phyloP scores from a whole-genome alignment of 2,329 filamentous ascomycete species.

The Claviceps arundinis region DNA sequence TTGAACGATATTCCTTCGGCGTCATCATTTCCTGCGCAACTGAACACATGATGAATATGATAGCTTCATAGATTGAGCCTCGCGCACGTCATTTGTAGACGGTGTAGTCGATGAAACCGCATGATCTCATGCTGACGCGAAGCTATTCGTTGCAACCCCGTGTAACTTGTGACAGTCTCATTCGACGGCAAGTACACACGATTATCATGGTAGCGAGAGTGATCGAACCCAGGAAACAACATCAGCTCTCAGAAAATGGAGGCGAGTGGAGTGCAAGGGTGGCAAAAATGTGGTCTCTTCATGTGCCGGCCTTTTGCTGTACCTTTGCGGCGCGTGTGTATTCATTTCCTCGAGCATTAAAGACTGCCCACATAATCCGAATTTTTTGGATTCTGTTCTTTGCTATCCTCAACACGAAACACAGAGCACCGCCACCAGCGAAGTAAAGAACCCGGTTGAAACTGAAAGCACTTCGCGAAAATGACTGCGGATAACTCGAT shows the following conservation, averaged over 20 bases:
- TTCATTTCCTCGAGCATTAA: no score
- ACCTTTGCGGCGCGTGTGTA: no score
- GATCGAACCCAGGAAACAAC: no score
- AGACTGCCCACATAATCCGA: no score
- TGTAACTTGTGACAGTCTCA: neutral
- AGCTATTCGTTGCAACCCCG: neutral
- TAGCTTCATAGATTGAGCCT: neutral
- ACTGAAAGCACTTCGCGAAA: neutral
- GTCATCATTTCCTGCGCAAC: neutral
- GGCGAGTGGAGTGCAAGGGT: no score
- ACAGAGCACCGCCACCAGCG: no score
- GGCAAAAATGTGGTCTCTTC: no score
- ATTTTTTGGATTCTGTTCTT: neutral
- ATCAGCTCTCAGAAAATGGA: no score
- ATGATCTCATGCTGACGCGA: neutral
- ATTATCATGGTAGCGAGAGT: no score
- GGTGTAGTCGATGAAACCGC: neutral
- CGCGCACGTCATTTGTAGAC: neutral
- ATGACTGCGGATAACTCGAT: neutral
- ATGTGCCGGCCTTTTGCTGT: no score
- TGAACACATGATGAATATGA: neutral
- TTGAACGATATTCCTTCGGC: neutral
- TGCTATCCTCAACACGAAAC: neutral
- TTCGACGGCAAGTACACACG: neutral
- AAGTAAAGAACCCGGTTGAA: no score